Conservation (phyloP, 768 basidiomycete genomes). For the Suillus clintonianus region DNA sequence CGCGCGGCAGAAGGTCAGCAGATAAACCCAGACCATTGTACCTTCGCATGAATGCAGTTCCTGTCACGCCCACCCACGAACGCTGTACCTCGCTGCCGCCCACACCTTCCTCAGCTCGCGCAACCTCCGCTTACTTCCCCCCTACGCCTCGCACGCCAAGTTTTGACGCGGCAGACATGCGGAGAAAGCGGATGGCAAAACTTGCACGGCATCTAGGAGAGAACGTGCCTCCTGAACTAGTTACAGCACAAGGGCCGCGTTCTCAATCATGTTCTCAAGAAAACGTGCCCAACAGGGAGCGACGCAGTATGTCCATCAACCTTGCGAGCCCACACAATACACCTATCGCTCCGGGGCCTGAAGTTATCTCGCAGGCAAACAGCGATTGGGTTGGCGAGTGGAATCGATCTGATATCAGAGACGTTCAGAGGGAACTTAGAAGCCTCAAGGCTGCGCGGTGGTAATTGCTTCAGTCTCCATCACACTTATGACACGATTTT, state of each 20-base stretch:
- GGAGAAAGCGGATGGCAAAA: constrained; percentile 57
- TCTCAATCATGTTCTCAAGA: constrained; percentile 1
- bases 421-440: constrained; percentile 41
- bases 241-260: constrained; percentile 30
- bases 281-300: neutral
- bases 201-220: constrained; percentile 59
- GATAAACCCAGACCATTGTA: constrained; percentile 21
- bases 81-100: constrained; percentile 10
- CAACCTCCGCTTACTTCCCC: constrained; percentile 10
- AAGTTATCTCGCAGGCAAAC: neutral
- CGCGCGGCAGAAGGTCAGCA: constrained; percentile 13
- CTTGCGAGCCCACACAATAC: neutral
- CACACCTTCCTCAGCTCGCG: constrained; percentile 10
- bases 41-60: constrained; percentile 21
- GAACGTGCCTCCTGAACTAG: constrained; percentile 57
- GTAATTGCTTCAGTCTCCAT: neutral
- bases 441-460: constrained; percentile 15
- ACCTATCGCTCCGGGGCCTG: neutral
- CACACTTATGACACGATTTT: neutral
- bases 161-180: constrained; percentile 33
- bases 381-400: constrained; percentile 42
- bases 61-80: constrained; percentile 14
- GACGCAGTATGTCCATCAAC: constrained; percentile 20
- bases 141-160: constrained; percentile 21
- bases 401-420: constrained; percentile 40